These are phyloP conservation scores for Coleophoma cylindrospora DNA, from an alignment of 2,329 filamentous ascomycete genomes.

Conservation along the genomic window DNA sequence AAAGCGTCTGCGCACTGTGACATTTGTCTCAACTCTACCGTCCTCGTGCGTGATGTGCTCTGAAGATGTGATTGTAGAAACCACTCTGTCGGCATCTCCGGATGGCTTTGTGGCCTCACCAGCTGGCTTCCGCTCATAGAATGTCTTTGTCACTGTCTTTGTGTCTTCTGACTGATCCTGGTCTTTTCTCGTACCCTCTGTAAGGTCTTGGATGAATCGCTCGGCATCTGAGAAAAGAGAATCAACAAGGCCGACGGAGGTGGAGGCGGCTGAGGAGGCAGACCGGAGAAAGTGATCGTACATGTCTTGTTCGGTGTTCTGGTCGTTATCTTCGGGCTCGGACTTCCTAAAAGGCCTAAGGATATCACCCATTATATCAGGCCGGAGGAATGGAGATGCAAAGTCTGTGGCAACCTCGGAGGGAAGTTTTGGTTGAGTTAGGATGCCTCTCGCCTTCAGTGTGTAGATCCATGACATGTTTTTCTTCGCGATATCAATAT, in stretches of 20 bases:
- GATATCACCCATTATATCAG: background rate
- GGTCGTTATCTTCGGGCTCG: background rate
- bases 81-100: constrained; percentile 11
- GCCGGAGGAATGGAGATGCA: background rate
- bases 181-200: background rate
- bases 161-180: background rate
- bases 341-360: background rate
- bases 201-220: background rate
- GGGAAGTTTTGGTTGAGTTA: no score
- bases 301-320: constrained; percentile 23
- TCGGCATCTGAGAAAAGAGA: constrained; percentile 1
- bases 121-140: background rate
- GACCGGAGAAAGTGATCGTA: constrained; percentile 19
- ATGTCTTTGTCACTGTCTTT: background rate
- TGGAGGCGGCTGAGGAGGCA: constrained; percentile 1
- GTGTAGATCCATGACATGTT: constrained; percentile 9
- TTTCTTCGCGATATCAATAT: background rate
- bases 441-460: background rate
- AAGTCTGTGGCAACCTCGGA: background rate
- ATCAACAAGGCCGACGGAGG: background rate
- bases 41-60: constrained; percentile 17
- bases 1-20: constrained; percentile 19
- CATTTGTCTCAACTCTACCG: constrained; percentile 18
- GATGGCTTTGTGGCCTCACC: background rate
- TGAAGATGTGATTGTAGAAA: constrained; percentile 18